These are phyloP conservation scores for Thuidium tamariscinum DNA, from an alignment of 225 moss, liverwort and hornwort genomes.

Conservation along the genomic window DNA sequence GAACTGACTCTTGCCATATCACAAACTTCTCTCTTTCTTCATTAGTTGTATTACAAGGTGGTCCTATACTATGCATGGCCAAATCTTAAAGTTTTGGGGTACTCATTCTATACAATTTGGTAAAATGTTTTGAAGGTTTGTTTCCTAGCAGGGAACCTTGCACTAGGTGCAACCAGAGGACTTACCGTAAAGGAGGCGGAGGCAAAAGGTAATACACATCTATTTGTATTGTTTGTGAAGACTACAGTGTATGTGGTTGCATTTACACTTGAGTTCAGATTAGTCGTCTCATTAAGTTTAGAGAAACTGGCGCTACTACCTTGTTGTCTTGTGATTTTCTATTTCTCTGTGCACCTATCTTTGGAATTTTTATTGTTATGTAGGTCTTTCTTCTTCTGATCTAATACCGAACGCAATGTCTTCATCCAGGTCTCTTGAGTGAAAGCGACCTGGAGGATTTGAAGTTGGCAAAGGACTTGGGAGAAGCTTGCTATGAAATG, in stretches of 20 bases:
- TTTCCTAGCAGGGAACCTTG: conserved; percentile 94
- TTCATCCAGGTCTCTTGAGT: conserved; percentile 50
- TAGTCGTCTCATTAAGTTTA: not conserved
- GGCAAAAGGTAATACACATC: conserved; percentile 25
- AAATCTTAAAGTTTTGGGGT: not conserved
- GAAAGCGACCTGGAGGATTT: conserved; percentile 63
- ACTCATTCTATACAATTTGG: conserved; percentile 2
- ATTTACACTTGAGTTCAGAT: not conserved
- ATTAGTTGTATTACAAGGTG: not conserved
- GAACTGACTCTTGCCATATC: not conserved
- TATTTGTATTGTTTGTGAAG: not conserved
- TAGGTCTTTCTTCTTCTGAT: not conserved
- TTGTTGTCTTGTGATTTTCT: not conserved
- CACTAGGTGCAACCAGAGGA: conserved; percentile 84
- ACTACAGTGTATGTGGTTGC: not conserved
- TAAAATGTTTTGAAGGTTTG: conserved; percentile 63
- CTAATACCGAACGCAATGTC: not conserved
- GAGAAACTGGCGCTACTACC: not conserved
- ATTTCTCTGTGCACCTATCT: not conserved
- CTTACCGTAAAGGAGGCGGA: conserved; percentile 55
- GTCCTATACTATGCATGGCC: not conserved
- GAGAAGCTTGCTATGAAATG: conserved; percentile 88
- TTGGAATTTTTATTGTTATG: not conserved
- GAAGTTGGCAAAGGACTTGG: conserved; percentile 78
- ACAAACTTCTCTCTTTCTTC: not conserved